Conservation (phyloP, 768 basidiomycete species). For the Hygrophoropsis aurantiaca region DNA sequence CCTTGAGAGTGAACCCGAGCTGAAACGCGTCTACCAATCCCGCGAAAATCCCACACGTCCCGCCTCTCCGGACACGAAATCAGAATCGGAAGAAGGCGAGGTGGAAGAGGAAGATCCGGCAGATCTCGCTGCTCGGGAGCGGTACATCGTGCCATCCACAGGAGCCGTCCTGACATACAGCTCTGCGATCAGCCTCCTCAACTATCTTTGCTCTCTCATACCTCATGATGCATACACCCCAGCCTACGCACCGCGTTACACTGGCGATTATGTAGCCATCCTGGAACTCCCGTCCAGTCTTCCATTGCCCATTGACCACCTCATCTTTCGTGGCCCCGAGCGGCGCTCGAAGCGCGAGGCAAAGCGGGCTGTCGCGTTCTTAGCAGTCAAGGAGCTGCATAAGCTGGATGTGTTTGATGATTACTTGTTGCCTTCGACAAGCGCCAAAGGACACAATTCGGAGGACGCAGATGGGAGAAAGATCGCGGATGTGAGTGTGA, state of each 20-base stretch:
- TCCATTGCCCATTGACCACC: conserved; percentile 53
- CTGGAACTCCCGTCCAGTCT: conserved; percentile 70
- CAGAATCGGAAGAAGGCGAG: conserved; percentile 32
- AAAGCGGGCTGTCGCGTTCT: conserved; percentile 78
- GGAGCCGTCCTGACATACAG: conserved; percentile 82
- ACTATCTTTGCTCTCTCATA: conserved; percentile 75
- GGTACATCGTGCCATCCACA: conserved; percentile 68
- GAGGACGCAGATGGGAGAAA: conserved; percentile 54
- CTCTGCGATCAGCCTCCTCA: conserved; percentile 67
- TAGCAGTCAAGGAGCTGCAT: conserved; percentile 70
- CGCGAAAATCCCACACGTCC: conserved; percentile 38
- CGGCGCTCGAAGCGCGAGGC: conserved; percentile 77
- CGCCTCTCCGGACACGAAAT: conserved; percentile 20
- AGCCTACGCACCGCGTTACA: conserved; percentile 57
- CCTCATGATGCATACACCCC: conserved; percentile 71
- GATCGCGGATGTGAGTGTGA: conserved; percentile 40
- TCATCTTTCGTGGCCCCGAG: conserved; percentile 57
- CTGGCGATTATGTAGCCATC: conserved; percentile 54
- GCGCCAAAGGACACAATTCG: conserved; percentile 44
- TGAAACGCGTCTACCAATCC: conserved; percentile 61
- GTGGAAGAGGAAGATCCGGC: conserved; percentile 47
- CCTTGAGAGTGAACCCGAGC: conserved; percentile 59
- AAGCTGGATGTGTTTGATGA: conserved; percentile 79
- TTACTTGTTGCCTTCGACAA: conserved; percentile 72
- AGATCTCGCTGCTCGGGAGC: conserved; percentile 67